Evolutionary conservation across 2,329 filamentous ascomycete species (phyloP), one percentile per base, ranked within the genome.

Genomic region (Calonectria crousiana): DNA sequence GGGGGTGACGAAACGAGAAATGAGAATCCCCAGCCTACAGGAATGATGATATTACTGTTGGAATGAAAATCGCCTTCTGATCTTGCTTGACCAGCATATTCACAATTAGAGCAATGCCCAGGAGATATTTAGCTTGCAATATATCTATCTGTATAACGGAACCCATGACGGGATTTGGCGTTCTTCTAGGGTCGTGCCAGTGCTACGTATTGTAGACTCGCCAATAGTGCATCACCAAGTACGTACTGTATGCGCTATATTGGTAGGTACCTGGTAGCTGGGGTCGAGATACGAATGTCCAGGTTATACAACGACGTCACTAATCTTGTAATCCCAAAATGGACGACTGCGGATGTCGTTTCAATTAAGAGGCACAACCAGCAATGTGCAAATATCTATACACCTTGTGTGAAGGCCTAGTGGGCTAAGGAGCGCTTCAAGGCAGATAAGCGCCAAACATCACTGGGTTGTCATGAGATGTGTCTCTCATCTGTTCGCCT

Each of bases 1-100:
- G 38, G 71, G 71, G 71, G 52, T 32, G 47, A 38, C 38, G 36
- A 64, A 47, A 23, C 26, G 60, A 53, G 66, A 65, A 58, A 65
- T 73, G 58, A 73, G 49, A 62, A 32, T 47, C 65, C 64, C 70
- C 1, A 26, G 20, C 14, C 14, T 23, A 38, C 13, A 32, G 56
- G 36, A 62, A 62, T 41, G 56, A 41, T 14, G 6, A 62, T 38
- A 62, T 9, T 20, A 23, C 44, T 62, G 14, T 28, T 28, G 56
- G 56, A 62, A 62, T 30, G 56, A 41, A 14, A 6, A 30, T 28
- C 14, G 13, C 18, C 56, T 18, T 62, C 23, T 11, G 11, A 23
- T 28, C 16, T 23, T 26, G 13, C n/a, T 56, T n/a, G 18, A 3
- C 3, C 14, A 9, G 18, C 14, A 6, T 6, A 10, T 41, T 62